Percentiles rank a stretch among this genome's conserved stretches.
Conservation (phyloP, 768 basidiomycete genomes). For the Coprinellus aureogranulatus region DNA sequence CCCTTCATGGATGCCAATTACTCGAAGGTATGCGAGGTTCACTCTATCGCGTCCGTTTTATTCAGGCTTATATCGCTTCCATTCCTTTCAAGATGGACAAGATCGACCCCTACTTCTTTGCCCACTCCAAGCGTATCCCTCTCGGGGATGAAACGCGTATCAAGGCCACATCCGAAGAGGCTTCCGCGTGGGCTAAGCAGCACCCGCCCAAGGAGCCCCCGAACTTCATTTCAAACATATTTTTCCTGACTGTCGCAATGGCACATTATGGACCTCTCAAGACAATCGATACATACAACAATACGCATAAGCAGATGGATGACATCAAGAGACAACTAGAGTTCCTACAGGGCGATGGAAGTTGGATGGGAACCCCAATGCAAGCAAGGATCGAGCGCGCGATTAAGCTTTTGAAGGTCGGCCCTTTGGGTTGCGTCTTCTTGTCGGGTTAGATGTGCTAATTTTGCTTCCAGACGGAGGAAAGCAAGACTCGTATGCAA, state of each 20-base stretch:
- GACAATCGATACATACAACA: constrained; percentile 74
- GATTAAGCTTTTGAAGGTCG: constrained; percentile 71
- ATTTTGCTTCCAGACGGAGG: constrained; percentile 84
- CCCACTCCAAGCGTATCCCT: constrained; percentile 67
- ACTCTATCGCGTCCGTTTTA: background rate
- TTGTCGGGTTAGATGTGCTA: no score
- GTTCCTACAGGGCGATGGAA: constrained; percentile 68
- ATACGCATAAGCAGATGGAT: constrained; percentile 69
- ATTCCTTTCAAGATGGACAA: constrained; percentile 97
- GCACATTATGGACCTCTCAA: constrained; percentile 86
- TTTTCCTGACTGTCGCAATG: constrained; percentile 84
- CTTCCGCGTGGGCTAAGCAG: constrained; percentile 62
- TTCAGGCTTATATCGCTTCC: constrained; percentile 2
- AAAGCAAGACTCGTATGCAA: constrained; percentile 65
- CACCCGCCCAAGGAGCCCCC: constrained; percentile 54
- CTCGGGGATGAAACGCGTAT: constrained; percentile 90
- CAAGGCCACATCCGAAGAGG: constrained; percentile 88
- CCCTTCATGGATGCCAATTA: constrained; percentile 93
- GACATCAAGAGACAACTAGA: constrained; percentile 79
- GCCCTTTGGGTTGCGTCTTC: no score
- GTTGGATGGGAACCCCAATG: constrained; percentile 55
- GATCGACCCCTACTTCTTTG: constrained; percentile 82
- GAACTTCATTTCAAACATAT: constrained; percentile 95
- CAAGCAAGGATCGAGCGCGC: constrained; percentile 77
- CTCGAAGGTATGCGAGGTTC: constrained; percentile 58